These are phyloP conservation scores for Xylaria sp. DNA, from an alignment of 2,329 filamentous ascomycete species.

Conservation along the genomic window DNA sequence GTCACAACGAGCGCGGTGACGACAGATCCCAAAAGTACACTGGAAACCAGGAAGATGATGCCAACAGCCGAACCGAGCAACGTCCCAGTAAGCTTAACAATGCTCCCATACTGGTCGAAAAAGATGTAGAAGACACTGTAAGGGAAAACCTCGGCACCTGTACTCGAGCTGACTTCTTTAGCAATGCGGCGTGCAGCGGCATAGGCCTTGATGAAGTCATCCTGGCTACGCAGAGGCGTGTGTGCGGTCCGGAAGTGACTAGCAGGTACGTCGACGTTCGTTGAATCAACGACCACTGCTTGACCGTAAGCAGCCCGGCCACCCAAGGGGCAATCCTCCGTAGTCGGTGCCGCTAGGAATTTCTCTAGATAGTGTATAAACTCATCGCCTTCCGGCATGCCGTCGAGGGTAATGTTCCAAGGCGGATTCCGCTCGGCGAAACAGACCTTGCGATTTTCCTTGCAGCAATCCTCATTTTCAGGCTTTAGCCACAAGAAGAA, in stretches of 20 bases:
- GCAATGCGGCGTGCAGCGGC: slow-evolving; percentile 89
- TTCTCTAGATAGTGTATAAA: slow-evolving; percentile 87
- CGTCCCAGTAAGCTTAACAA: slow-evolving; percentile 80
- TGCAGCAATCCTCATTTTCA: slow-evolving; percentile 76
- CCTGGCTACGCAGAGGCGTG: slow-evolving; percentile 84
- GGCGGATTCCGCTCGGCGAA: slow-evolving; percentile 80
- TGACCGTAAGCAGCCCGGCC: slow-evolving; percentile 88
- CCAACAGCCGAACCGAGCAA: slow-evolving; percentile 85
- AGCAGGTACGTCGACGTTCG: slow-evolving; percentile 75
- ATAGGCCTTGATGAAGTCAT: slow-evolving; percentile 93
- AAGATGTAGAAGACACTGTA: slow-evolving; percentile 99
- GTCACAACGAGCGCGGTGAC: slow-evolving; percentile 85
- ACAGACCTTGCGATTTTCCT: slow-evolving; percentile 76
- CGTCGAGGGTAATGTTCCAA: slow-evolving; percentile 89
- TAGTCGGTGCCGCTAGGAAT: slow-evolving; percentile 84
- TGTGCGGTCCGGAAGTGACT: slow-evolving; percentile 94
- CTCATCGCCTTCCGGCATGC: slow-evolving; percentile 94
- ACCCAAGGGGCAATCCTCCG: slow-evolving; percentile 85
- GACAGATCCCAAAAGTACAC: slow-evolving; percentile 83
- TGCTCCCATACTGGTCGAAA: slow-evolving; percentile 95
- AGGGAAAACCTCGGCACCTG: slow-evolving; percentile 86
- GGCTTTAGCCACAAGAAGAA: slow-evolving; percentile 98
- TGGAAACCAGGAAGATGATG: slow-evolving; percentile 85
- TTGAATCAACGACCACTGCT: slow-evolving; percentile 80
- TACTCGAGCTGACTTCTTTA: slow-evolving; percentile 74